Base-by-base conservation (phyloP, 257 asterid species). In the Hygrophila difformis region DNA sequence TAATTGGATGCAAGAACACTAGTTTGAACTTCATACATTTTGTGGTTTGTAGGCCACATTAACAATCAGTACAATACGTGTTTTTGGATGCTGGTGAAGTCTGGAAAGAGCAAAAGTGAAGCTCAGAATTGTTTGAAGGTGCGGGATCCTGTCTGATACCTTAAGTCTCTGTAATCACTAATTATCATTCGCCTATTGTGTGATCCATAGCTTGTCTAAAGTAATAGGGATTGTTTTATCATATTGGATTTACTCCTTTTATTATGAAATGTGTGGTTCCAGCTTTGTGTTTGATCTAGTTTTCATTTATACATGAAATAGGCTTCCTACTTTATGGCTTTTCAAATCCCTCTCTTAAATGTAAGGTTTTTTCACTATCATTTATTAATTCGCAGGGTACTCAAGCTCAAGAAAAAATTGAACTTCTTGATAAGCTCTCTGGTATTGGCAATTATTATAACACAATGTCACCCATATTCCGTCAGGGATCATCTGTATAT, bases 81-180 rank as follows among this genome's bases (percentile, higher is more conserved):
- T 68, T 84, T 84, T 62, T 88, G 97, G 97, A 71, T 76, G 87
- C 97, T 84, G 34, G 97, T 88, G 17, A 81, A 88, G 60, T 84
- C 84, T 15, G 91, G 94, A 46, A 81, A 62, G 76, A 88, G 73
- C 74, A 81, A 73, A 68, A 65, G 67, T 39, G 87, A 76, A 39
- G 82, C 97, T 48, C 95, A 88, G 36, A 69, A 64, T 18, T 23
- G 21, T 49, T 72, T 84, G 62, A 84, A 84, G 94, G 93, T 76
- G 59, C 43, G 42, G n/a, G 42, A 39, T 0, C 15, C 49, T 63
- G 9, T 42, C 49, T 19, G 24, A 39, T 8, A 38, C 23, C 20
- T 13, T 21, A 19, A 23, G 49, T 16, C 41, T 19, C 21, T 12
- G 42, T 31, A 20, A 44, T 21, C 10, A n/a, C n/a, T n/a, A 26